These are phyloP conservation scores for Clarireedia monteithiana DNA, from an alignment of 2,329 filamentous ascomycete species.

Conservation along the genomic window DNA sequence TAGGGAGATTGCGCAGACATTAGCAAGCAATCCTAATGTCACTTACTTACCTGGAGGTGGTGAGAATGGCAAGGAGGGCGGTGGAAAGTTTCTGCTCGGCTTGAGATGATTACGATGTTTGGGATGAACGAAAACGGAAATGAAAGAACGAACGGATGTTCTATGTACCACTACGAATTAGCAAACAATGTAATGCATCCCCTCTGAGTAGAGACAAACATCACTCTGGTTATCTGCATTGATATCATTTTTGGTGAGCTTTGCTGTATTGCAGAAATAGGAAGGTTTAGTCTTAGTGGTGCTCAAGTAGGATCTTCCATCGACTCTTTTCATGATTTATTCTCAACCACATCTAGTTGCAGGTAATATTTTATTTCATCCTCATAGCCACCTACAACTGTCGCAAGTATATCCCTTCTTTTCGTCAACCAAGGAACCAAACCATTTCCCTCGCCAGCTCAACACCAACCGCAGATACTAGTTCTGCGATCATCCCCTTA, in stretches of 20 bases:
- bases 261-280: too few species aligned
- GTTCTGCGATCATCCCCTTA: constrained; percentile 57
- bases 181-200: not conserved
- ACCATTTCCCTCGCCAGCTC: constrained; percentile 45
- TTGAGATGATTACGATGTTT: constrained; percentile 38
- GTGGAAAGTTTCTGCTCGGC: constrained; percentile 58
- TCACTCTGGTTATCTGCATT: too few species aligned
- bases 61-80: constrained; percentile 45
- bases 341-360: too few species aligned
- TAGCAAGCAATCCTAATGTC: constrained; percentile 88
- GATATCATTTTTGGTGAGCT: too few species aligned
- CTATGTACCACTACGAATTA: constrained; percentile 9
- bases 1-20: constrained; percentile 86
- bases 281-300: too few species aligned
- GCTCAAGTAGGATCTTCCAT: too few species aligned
- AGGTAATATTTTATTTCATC: too few species aligned
- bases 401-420: too few species aligned
- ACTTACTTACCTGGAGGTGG: constrained; percentile 81
- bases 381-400: too few species aligned
- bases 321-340: too few species aligned
- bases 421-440: not conserved
- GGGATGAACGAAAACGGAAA: not conserved
- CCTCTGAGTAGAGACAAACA: too few species aligned
- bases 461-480: constrained; percentile 58
- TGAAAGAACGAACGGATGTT: constrained; percentile 1